Evolutionary conservation across 2,329 filamentous ascomycete genomes (phyloP).

Genomic region (Aureobasidium mangrovei): DNA sequence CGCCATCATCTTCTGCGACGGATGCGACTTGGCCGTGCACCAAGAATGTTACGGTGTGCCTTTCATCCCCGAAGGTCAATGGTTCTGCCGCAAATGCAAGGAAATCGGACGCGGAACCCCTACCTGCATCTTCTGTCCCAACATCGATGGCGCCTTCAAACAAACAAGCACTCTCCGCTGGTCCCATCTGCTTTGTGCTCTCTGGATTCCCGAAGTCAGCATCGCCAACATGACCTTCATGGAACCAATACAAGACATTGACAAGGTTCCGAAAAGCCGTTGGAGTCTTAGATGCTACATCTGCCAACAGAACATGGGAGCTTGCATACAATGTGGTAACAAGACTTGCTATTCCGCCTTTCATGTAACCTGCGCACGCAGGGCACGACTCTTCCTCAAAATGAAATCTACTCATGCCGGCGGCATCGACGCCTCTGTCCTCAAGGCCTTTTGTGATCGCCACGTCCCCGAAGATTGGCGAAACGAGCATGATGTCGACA

Average conservation of each 20-base stretch:
- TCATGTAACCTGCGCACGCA: slow-evolving; percentile 89
- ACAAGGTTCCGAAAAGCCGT: slow-evolving; percentile 88
- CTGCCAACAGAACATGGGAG: slow-evolving; percentile 94
- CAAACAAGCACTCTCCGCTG: slow-evolving; percentile 94
- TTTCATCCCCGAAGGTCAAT: slow-evolving; percentile 97
- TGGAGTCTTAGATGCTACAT: slow-evolving; percentile 96
- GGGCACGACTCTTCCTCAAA: slow-evolving; percentile 78
- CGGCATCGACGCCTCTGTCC: slow-evolving; percentile 67
- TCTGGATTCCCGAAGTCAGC: slow-evolving; percentile 97
- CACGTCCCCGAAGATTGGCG: slow-evolving; percentile 87
- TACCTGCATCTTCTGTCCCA: slow-evolving; percentile 96
- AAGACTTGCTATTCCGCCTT: slow-evolving; percentile 96
- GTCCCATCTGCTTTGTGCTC: slow-evolving; percentile 91
- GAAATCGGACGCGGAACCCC: slow-evolving; percentile 86
- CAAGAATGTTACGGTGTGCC: slow-evolving; percentile 98
- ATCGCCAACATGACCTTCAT: slow-evolving; percentile 95
- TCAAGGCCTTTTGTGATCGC: slow-evolving; percentile 94
- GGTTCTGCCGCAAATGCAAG: slow-evolving; percentile 95
- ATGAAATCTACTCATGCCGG: slow-evolving; percentile 90
- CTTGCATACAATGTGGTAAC: slow-evolving; percentile 96
- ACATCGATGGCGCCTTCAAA: slow-evolving; percentile 95
- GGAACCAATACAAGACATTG: slow-evolving; percentile 96
- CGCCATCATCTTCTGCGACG: slow-evolving; percentile 97
- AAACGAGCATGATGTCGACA: slow-evolving; percentile 73
- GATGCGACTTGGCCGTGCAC: slow-evolving; percentile 93